Base-by-base conservation (phyloP, 2,329 filamentous ascomycete species). In the Trichophyton verrucosum region DNA sequence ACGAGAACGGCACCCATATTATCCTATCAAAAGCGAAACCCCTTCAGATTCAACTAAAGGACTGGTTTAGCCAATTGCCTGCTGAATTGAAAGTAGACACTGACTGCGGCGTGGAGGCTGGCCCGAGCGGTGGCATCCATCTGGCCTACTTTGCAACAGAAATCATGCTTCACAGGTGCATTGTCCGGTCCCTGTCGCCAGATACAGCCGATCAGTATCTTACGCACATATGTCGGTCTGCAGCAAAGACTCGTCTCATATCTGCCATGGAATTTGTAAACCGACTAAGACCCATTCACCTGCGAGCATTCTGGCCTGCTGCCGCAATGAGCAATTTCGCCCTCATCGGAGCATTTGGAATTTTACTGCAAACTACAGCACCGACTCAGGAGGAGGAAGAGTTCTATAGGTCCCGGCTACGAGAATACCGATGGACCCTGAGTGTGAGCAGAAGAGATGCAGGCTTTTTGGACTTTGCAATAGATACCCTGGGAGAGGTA, bases 251-350 rank as follows among this genome's bases (percentile, higher is more conserved):
- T 0, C 87, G 92, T 4, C 81, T 97, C 38, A 96, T 96, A 70
- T 95, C 89, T 22, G 91, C 91, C 65, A 95, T 97, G 88, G 92
- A 97, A 72, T 96, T 96, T 74, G 91, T 96, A 68, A 96, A 96
- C 74, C 86, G 92, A 0, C 82, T 97, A 36, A 90, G 88, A 51
- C 89, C 90, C 0, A 84, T 86, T 40, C 91, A 97, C 68, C 81
- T 96, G 33, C 85, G 87, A n/a, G 83, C 89, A 0, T 96, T 96
- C 75, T 97, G 92, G 92, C 76, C 76, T 27, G 75, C 75, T 3
- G 72, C 74, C 0, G 73, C 76, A 3, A 74, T 75, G 57, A 77
- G 76, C 11, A 96, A 96, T 74, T 96, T 97, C 74, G 91, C 92
- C 0, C 80, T 97, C 9, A 96, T 97, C 68, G 91, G 91, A 60